Base-by-base conservation (phyloP, 2,329 filamentous ascomycete species). In the Westerdykella sp. region DNA sequence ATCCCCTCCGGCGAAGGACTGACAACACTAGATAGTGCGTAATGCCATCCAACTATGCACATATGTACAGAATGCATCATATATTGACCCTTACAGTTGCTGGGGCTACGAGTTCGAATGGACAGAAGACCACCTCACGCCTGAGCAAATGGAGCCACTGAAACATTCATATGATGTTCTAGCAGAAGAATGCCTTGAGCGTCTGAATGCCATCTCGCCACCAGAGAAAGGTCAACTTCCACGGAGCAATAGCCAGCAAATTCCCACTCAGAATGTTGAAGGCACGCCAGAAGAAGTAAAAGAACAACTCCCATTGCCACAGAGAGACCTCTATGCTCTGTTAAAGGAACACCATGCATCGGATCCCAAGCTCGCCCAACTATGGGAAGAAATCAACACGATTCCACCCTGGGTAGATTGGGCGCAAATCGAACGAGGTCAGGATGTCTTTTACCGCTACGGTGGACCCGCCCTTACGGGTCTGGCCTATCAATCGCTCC, bases 401-500 rank as follows among this genome's bases (percentile, higher is more conserved):
- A 66, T 87, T 4, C 86, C 85, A 0, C 71, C 77, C 1, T 90
- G 85, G 84, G 85, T 90, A 2, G 80, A 89, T 59, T 90, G 84
- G 85, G 76, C 76, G 2, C 84, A 88, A 58, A 83, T 91, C 43
- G 72, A 75, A 46, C 73, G 85, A 55, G 86, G 85, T 0, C 85
- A 91, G 60, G 78, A 85, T 52, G 78, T 88, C 0, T 87, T 89
- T 57, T 89, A 87, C 62, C 78, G 85, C 30, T 90, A 89, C 62
- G 84, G 79, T 14, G 80, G 79, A 0, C 78, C 83, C 1, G 77
- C 77, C 16, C 65, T 88, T 15, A 84, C 81, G 6, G 80, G 67
- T 36, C 74, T 83, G 37, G 77, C 80, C 7, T 85, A 81, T 57
- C 76, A 84, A 50, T 81, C 79, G 5, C 68, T 86, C 0, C 69